A percentile compares a stretch with the other conserved stretches of the same genome.
These are phyloP conservation scores for Trichoderma brevicompactum DNA, from an alignment of 2,329 filamentous ascomycete genomes.

Conservation along the genomic window DNA sequence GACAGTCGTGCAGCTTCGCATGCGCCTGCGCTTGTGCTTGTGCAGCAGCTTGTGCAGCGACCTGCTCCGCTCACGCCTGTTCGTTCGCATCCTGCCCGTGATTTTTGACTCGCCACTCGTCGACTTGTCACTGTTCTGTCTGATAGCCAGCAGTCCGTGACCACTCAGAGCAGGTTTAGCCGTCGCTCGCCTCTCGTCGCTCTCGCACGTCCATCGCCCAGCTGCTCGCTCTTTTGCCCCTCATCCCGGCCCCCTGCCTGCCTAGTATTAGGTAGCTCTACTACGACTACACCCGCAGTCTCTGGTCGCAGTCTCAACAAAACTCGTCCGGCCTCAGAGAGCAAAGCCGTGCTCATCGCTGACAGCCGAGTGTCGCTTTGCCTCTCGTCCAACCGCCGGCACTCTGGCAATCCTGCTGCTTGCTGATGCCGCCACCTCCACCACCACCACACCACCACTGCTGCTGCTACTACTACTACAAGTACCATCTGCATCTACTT, in stretches of 20 bases:
- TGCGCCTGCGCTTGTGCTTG: constrained; percentile 9
- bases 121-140: neutral
- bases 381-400: no score
- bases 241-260: no score
- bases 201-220: no score
- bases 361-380: no score
- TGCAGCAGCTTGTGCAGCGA: constrained; percentile 13
- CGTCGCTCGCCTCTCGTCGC: no score
- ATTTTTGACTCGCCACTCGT: constrained; percentile 1
- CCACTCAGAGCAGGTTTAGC: neutral
- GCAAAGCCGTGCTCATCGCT: neutral
- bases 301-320: neutral
- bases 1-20: constrained; percentile 49
- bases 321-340: neutral
- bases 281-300: constrained; percentile 19
- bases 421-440: no score
- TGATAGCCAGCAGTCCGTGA: neutral
- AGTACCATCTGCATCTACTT: neutral
- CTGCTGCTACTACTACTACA: neutral
- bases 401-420: no score
- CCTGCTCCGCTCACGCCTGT: constrained; percentile 12
- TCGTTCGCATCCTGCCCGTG: neutral
- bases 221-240: no score
- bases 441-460: neutral
- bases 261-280: neutral